phyloP scores from a whole-genome alignment of 345 rosid species.

The Bruguiera parviflora region DNA sequence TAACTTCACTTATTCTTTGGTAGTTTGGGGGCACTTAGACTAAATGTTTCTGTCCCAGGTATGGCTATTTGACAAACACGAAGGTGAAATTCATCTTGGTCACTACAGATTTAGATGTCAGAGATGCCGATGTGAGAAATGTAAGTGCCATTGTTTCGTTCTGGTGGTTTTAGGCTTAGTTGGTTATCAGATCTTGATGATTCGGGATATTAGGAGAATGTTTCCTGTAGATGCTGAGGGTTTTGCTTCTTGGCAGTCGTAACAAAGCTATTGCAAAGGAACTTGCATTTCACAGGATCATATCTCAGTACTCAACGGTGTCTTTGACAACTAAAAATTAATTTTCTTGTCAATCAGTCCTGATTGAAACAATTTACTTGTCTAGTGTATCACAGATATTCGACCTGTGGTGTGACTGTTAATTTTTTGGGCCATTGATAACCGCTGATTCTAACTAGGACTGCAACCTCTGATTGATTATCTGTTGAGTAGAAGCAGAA shows the following conservation, averaged over 20 bases:
- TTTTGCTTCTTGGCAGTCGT: background rate
- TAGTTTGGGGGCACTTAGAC: background rate
- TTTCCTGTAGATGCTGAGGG: background rate
- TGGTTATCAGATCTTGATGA: background rate
- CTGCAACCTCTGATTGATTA: no score
- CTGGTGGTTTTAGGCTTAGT: background rate
- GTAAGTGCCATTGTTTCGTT: constrained; percentile 39
- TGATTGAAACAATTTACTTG: no score
- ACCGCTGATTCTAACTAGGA: no score
- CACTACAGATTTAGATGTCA: constrained; percentile 81
- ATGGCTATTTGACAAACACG: constrained; percentile 92
- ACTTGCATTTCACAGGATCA: no score
- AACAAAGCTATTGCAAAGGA: background rate
- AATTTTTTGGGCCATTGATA: no score
- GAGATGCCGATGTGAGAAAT: constrained; percentile 87
- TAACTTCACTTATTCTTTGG: background rate
- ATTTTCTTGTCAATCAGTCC: no score
- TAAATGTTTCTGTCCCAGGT: constrained; percentile 35
- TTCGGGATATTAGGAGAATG: background rate
- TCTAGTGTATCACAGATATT: no score
- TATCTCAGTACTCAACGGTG: no score
- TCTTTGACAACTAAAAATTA: no score
- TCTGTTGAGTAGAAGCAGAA: no score
- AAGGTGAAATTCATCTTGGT: constrained; percentile 91
- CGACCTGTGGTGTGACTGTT: no score